These are phyloP conservation scores for Ulota crispa DNA, from an alignment of 225 moss, liverwort and hornwort genomes.

Conservation along the genomic window DNA sequence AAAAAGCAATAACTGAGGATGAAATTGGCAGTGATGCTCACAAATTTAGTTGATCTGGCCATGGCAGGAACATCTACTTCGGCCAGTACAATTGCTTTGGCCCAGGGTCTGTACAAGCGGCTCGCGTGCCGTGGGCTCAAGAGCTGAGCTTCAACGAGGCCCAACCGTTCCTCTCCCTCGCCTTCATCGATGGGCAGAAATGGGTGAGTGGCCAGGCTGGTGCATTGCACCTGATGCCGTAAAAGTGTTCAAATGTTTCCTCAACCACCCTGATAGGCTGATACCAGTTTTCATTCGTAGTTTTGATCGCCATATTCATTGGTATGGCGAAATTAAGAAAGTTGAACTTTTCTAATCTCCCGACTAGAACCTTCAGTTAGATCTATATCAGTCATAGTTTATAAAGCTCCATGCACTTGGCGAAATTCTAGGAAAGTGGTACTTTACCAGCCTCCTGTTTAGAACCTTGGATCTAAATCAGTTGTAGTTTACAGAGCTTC, in stretches of 20 bases:
- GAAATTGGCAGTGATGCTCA: neutral
- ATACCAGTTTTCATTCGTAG: neutral
- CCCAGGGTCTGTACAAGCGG: constrained; percentile 26
- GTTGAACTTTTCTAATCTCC: neutral
- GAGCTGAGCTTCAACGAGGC: constrained; percentile 32
- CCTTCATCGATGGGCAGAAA: constrained; percentile 27
- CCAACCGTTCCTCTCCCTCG: constrained; percentile 31
- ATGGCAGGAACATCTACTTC: constrained; percentile 38
- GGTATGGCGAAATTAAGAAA: neutral
- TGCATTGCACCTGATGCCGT: neutral
- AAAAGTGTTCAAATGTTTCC: neutral
- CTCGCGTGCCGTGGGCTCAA: constrained; percentile 25
- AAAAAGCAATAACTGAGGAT: neutral
- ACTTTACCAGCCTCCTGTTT: neutral
- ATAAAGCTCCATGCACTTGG: neutral
- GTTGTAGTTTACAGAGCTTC: neutral
- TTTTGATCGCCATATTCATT: neutral
- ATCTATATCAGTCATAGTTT: no score
- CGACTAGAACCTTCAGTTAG: neutral
- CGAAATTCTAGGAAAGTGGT: neutral
- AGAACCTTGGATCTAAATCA: neutral
- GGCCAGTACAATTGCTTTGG: constrained; percentile 40
- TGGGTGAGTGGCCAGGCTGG: neutral
- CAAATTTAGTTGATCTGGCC: neutral
- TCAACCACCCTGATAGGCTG: neutral